Evolutionary conservation across 345 rosid species (phyloP).

Genomic region (Clausena lansium): DNA sequence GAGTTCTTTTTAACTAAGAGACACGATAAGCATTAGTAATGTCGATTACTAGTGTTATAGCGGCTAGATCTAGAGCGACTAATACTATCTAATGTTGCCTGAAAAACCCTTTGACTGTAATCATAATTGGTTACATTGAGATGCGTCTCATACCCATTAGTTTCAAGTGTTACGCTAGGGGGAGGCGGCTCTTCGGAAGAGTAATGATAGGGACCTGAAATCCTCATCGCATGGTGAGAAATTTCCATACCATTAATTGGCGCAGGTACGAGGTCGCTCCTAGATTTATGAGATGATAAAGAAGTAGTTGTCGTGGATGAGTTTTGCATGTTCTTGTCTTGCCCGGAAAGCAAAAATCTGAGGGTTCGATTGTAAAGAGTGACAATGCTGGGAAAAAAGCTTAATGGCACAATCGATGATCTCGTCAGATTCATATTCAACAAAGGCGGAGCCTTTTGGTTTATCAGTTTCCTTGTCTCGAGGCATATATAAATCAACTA

Average conservation of each 20-base stretch:
- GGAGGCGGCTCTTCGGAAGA: constrained; percentile 40
- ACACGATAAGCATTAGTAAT: constrained; percentile 24
- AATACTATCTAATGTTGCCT: constrained; percentile 51
- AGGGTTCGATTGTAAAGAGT: constrained; percentile 68
- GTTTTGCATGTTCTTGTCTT: constrained; percentile 56
- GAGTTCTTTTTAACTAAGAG: neutral
- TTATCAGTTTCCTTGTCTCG: constrained; percentile 79
- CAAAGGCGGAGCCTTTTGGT: constrained; percentile 90
- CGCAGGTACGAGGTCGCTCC: constrained; percentile 33
- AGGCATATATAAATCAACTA: constrained; percentile 75
- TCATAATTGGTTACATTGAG: constrained; percentile 47
- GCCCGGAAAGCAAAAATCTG: constrained; percentile 85
- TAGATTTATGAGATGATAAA: constrained; percentile 30
- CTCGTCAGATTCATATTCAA: constrained; percentile 77
- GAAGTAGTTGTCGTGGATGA: constrained; percentile 14
- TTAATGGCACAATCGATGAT: constrained; percentile 87
- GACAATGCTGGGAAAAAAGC: constrained; percentile 93
- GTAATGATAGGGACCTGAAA: constrained; percentile 25
- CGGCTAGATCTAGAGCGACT: constrained; percentile 58
- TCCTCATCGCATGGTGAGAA: constrained; percentile 33
- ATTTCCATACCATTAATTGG: constrained; percentile 31
- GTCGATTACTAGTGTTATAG: constrained; percentile 39
- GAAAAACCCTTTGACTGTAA: constrained; percentile 60
- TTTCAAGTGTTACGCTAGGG: constrained; percentile 48
- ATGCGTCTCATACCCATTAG: constrained; percentile 52